These are phyloP conservation scores for Volutella citrinella DNA, from an alignment of 2,329 filamentous ascomycete genomes.

Conservation along the genomic window DNA sequence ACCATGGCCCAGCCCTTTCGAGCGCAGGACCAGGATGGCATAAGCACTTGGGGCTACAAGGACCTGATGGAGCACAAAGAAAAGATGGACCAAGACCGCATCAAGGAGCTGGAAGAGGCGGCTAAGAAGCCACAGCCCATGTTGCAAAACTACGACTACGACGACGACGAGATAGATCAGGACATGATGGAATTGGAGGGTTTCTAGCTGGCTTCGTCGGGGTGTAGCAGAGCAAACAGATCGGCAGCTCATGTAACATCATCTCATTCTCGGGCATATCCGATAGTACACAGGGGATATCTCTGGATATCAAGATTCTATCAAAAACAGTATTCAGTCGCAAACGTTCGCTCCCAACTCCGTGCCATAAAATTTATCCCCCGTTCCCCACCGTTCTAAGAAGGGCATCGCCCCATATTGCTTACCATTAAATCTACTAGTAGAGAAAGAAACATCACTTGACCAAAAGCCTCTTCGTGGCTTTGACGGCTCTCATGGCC, in stretches of 20 bases:
- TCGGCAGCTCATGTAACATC: too few relatives aligned
- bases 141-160: slow-evolving; percentile 41
- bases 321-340: too few relatives aligned
- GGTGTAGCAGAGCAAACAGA: too few relatives aligned
- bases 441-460: slow-evolving; percentile 4
- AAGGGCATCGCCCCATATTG: too few relatives aligned
- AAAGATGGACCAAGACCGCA: slow-evolving; percentile 67
- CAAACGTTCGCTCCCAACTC: too few relatives aligned
- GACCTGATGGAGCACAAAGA: slow-evolving; percentile 78
- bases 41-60: slow-evolving; percentile 84
- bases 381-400: too few relatives aligned
- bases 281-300: too few relatives aligned
- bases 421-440: neutral
- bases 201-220: slow-evolving; percentile 20
- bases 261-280: slow-evolving; percentile 9
- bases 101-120: slow-evolving; percentile 56
- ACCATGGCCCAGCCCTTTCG: slow-evolving; percentile 91
- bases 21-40: slow-evolving; percentile 79
- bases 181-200: slow-evolving; percentile 53
- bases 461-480: slow-evolving; percentile 36
- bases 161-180: slow-evolving; percentile 51
- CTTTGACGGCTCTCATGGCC: slow-evolving; percentile 58
- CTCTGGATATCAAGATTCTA: too few relatives aligned
- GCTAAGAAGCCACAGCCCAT: slow-evolving; percentile 22
- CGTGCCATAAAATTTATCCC: too few relatives aligned